phyloP scores from a whole-genome alignment of 78 protist genomes.

The Diacronema lutheri region DNA sequence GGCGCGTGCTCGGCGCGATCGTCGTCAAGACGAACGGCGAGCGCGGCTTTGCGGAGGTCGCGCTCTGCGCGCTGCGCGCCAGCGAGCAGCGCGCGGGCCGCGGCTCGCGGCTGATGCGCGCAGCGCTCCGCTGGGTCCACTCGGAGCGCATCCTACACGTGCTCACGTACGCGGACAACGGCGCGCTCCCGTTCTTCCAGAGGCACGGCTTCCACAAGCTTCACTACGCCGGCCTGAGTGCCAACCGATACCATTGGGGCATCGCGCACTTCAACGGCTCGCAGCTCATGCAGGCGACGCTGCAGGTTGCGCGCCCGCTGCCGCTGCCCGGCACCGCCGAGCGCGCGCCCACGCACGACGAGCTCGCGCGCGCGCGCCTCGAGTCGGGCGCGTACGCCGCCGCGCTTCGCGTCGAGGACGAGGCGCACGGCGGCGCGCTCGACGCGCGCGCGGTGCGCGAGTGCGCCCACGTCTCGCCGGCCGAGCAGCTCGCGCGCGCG shows the following conservation, averaged over 20 bases:
- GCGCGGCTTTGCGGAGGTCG: constrained; percentile 4
- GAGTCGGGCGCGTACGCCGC: no score
- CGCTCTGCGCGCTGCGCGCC: background rate
- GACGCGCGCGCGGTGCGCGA: no score
- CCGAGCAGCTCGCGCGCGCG: no score
- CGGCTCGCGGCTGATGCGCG: background rate
- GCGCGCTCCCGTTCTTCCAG: constrained; percentile 2
- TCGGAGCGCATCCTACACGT: background rate
- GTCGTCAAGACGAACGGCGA: background rate
- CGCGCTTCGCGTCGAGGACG: no score
- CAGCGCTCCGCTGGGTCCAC: no score
- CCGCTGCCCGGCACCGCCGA: no score
- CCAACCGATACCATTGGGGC: constrained; percentile 18
- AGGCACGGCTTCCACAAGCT: background rate
- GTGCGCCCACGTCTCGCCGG: no score
- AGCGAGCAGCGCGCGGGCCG: constrained; percentile 7
- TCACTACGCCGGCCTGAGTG: background rate
- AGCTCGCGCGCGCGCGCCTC: no score
- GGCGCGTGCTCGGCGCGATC: constrained; percentile 22
- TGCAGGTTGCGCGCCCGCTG: no score
- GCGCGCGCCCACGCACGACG: no score
- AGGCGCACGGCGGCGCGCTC: no score
- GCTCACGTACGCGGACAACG: constrained; percentile 20
- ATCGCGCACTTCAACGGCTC: constrained; percentile 1
- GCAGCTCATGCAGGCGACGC: background rate